A percentile compares a stretch with the other conserved stretches of the same genome.
These are phyloP conservation scores for Kazachstania viticola DNA, from an alignment of 805 yeast genomes.

Conservation along the genomic window DNA sequence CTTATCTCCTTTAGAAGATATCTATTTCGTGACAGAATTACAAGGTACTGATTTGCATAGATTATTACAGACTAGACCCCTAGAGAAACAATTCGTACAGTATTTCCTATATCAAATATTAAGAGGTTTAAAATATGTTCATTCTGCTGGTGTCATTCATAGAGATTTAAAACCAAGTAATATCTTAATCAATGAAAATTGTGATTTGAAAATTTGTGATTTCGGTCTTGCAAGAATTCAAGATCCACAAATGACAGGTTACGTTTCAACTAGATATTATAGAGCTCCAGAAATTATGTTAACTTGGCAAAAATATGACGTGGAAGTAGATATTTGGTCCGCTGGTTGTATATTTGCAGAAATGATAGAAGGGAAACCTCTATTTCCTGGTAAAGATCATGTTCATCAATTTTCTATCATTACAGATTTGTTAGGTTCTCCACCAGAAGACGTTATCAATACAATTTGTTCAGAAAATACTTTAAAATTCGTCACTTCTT, in stretches of 20 bases:
- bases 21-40: slow-evolving; percentile 89
- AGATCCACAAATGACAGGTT: slow-evolving; percentile 98
- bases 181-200: slow-evolving; percentile 76
- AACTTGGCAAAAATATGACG: slow-evolving; percentile 96
- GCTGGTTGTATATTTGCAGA: slow-evolving; percentile 97
- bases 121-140: slow-evolving; percentile 81
- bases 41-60: slow-evolving; percentile 96
- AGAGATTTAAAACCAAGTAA: slow-evolving; percentile 81
- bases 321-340: slow-evolving; percentile 96
- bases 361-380: slow-evolving; percentile 93
- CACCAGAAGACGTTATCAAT: slow-evolving; percentile 91
- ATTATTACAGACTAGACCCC: slow-evolving; percentile 80
- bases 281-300: slow-evolving; percentile 98
- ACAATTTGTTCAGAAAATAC: slow-evolving; percentile 95
- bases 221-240: slow-evolving; percentile 94
- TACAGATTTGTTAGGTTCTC: slow-evolving; percentile 91
- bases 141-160: slow-evolving; percentile 86
- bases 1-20: slow-evolving; percentile 88
- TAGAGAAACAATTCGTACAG: slow-evolving; percentile 93
- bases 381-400: slow-evolving; percentile 97
- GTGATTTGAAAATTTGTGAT: slow-evolving; percentile 85
- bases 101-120: slow-evolving; percentile 91
- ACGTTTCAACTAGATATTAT: slow-evolving; percentile 89
- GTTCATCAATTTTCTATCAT: slow-evolving; percentile 96
- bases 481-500: slow-evolving; percentile 80